Base-by-base conservation (phyloP, 768 basidiomycete genomes). In the Mycena leptocephala region DNA sequence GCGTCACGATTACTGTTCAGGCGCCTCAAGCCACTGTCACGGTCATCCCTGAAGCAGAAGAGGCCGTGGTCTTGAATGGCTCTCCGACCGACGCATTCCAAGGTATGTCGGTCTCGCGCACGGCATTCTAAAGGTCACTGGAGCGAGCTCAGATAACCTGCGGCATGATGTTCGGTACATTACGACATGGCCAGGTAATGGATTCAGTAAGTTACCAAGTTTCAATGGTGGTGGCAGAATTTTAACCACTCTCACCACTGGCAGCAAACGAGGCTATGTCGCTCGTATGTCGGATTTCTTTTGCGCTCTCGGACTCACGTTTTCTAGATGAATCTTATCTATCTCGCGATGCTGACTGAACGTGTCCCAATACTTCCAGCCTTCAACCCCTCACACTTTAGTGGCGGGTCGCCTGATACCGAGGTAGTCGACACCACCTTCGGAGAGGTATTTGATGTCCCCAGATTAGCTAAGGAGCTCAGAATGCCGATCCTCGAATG, bases 251-350 rank as follows among this genome's bases (percentile, higher is more conserved):
- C 55, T 53, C 22, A 33, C n/a, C 30, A 32, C 43, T 66, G 58
- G 39, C 77, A 89, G 88, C 88, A 5, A 89, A 89, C 82, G 88
- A 89, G 73, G 85, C 88, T 46, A 89, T 89, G 86, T 85, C 88
- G 43, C 85, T 81, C 51, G 84, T 85, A 35, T 41, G 81, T 71
- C 46, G 6, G 3, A 2, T 28, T 30, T 18, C 6, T 18, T 2
- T 5, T 13, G 20, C 33, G n/a, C 33, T 8, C 13, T 22, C 58
- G 16, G 0, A 28, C 35, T 43, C 14, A 67, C 33, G 1, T 16
- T 33, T 5, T 39, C 18, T 72, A 86, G 82, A 81, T 80, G 74
- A 86, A 87, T 70, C 70, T 86, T 11, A 69, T 87, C n/a, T 87
- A 86, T 61, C 84, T 87, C 30, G 82, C 81, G 10, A 46, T 80